phyloP scores from a whole-genome alignment of 176 grass and related monocot genomes.

The Juncus inflexus region DNA sequence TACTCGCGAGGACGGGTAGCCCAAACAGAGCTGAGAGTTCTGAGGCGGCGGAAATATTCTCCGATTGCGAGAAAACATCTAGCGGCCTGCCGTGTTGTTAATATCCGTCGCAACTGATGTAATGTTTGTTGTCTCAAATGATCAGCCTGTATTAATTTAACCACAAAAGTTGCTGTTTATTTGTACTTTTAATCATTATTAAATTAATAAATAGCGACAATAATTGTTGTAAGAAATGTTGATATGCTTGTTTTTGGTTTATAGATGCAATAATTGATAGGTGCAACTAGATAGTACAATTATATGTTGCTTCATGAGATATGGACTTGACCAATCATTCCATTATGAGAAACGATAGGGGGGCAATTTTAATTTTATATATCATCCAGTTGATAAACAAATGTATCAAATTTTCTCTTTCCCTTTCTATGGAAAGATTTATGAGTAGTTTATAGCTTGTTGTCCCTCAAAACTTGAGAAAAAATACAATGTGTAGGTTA shows the following conservation, averaged over 20 bases:
- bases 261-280: constrained; percentile 4
- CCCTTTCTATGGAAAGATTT: constrained; percentile 15
- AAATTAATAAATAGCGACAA: constrained; percentile 34
- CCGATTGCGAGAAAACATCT: constrained; percentile 81
- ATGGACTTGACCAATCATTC: constrained; percentile 22
- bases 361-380: neutral
- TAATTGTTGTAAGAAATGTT: neutral
- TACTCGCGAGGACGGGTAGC: constrained; percentile 79
- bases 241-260: neutral
- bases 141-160: constrained; percentile 62
- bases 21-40: constrained; percentile 90
- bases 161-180: neutral
- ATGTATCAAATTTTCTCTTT: constrained; percentile 14
- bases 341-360: neutral
- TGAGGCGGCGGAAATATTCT: constrained; percentile 78
- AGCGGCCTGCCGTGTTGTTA: constrained; percentile 65
- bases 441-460: constrained; percentile 2
- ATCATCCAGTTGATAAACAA: neutral
- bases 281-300: neutral
- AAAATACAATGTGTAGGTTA: neutral
- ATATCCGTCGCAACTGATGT: constrained; percentile 65
- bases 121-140: constrained; percentile 81
- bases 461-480: constrained; percentile 12
- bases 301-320: constrained; percentile 15
- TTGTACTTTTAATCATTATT: constrained; percentile 14